Evolutionary conservation across 176 grass and related monocot genomes (phyloP), one percentile per base, ranked within the genome.

Genomic region (Aegilops tauschii): DNA sequence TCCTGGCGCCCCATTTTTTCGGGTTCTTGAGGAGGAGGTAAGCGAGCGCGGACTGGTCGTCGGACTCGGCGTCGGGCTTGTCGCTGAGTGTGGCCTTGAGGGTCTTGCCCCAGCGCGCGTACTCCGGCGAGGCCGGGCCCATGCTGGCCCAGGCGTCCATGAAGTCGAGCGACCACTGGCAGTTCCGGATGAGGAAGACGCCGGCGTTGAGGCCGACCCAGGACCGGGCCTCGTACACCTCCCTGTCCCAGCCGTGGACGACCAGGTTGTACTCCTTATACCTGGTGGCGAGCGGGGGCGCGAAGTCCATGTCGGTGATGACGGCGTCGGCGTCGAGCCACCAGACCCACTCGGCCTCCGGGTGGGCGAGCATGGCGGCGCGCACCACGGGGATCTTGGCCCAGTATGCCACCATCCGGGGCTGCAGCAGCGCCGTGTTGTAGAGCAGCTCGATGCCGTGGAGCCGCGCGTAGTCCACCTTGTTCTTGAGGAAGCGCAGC

Each of bases 251-350:
- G 47, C 93, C 95, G 67, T 98, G 83, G 1, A 93, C n/a, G 32
- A 98, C 80, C 1, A 98, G 73, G 79, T 93, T 90, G 49, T 80
- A 40, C n/a, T 10, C 11, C 17, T 0, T 17, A 69, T 92, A 92
- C 1, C 37, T 61, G 8, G 8, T 2, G 20, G 54, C 54, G 1
- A 98, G 84, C 2, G 92, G 93, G 0, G 86, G 90, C 3, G 85
- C n/a, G 90, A 95, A 95, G 75, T 95, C 93, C 96, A 96, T 98
- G 92, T 98, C 93, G 12, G 90, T 98, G 89, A 98, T 45, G 5
- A 91, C 87, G 56, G 96, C 93, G 81, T 98, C 96, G 9, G 90
- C 88, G 81, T 98, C 92, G 17, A 98, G 90, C 96, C 93, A 98
- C 96, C 93, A 98, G 5, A 98, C 49, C 96, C 92, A 98, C 39